These are phyloP conservation scores for Bifiguratus adelaidae DNA, from an alignment of 192 early-diverging fungal genomes.

Conservation along the genomic window DNA sequence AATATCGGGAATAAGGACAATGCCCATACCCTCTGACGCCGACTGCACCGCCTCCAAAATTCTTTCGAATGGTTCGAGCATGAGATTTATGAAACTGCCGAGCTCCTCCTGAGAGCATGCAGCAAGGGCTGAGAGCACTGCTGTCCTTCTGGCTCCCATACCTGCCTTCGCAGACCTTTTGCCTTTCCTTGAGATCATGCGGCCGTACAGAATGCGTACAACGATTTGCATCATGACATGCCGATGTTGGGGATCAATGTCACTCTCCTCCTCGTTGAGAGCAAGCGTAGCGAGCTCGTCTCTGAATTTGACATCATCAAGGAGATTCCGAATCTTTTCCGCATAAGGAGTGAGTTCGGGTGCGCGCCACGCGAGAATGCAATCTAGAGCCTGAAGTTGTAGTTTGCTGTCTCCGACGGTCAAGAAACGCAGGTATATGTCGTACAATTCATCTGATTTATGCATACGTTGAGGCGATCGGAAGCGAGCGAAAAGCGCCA, in stretches of 20 bases:
- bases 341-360: conserved; percentile 54
- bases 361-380: conserved; percentile 75
- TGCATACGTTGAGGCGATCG: conserved; percentile 45
- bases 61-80: conserved; percentile 65
- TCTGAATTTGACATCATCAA: conserved; percentile 85
- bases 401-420: conserved; percentile 68
- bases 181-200: conserved; percentile 70
- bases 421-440: conserved; percentile 63
- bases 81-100: conserved; percentile 62
- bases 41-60: too few relatives aligned
- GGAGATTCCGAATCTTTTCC: conserved; percentile 65
- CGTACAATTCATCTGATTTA: conserved; percentile 38
- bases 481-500: conserved; percentile 57
- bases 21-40: conserved; percentile 23
- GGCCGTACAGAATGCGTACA: conserved; percentile 83
- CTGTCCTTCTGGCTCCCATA: conserved; percentile 60
- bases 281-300: conserved; percentile 76
- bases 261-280: conserved; percentile 44
- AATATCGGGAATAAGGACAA: conserved; percentile 4
- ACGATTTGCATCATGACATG: conserved; percentile 63
- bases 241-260: conserved; percentile 56
- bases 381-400: conserved; percentile 74
- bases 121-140: conserved; percentile 78
- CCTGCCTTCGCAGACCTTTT: conserved; percentile 61
- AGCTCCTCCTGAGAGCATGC: conserved; percentile 54